Conservation (phyloP, 768 basidiomycete genomes). For the Boletus subcaerulescens region DNA sequence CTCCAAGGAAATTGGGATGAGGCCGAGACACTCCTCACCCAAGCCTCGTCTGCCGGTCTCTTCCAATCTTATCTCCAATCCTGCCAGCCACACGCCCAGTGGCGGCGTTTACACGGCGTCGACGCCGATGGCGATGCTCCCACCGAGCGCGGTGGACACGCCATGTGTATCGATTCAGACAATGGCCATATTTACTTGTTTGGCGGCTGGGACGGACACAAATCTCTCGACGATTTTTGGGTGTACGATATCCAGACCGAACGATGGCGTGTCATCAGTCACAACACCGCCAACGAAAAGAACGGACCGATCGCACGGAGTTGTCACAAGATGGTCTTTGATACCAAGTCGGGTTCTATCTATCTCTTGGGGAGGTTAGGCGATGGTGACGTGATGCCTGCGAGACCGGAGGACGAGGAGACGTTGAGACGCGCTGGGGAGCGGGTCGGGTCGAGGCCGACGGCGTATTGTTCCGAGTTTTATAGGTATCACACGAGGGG, state of each 20-base stretch:
- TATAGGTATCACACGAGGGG: conserved; percentile 54
- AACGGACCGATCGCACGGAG: conserved; percentile 70
- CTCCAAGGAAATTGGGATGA: conserved; percentile 61
- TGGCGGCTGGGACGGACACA: conserved; percentile 76
- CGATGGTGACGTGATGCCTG: conserved; percentile 45
- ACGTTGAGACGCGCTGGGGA: conserved; percentile 21
- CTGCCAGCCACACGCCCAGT: conserved; percentile 55
- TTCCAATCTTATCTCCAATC: conserved; percentile 57
- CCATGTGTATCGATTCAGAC: conserved; percentile 73
- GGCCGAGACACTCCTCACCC: conserved; percentile 52
- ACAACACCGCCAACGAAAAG: conserved; percentile 49
- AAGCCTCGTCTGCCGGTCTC: conserved; percentile 53
- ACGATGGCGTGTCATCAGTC: conserved; percentile 60
- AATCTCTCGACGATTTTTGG: conserved; percentile 79
- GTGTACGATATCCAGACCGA: conserved; percentile 57
- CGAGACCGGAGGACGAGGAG: conserved; percentile 25
- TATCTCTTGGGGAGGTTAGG: conserved; percentile 70
- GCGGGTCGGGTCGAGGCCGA: conserved; percentile 12
- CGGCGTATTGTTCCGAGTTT: conserved; percentile 61
- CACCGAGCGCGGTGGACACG: conserved; percentile 69
- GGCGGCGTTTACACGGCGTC: conserved; percentile 58
- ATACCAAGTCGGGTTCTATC: conserved; percentile 63
- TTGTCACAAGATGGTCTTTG: conserved; percentile 83
- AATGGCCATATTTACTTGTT: conserved; percentile 68
- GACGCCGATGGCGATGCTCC: conserved; percentile 65